Evolutionary conservation across 345 rosid genomes (phyloP).

Genomic region (Citrus medica): DNA sequence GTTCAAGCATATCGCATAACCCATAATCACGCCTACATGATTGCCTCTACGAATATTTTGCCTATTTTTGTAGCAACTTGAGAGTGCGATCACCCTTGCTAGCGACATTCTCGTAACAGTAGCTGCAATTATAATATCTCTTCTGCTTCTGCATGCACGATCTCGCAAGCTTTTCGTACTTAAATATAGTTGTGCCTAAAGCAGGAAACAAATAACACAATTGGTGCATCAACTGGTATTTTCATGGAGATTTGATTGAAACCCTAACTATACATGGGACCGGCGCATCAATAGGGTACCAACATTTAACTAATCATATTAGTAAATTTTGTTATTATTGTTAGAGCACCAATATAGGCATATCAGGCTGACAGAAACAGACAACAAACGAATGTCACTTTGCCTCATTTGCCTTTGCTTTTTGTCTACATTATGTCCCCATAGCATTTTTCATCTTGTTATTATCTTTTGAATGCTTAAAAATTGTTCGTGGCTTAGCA

Average conservation of each 20-base stretch:
- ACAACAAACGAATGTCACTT: neutral
- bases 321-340: too few relatives aligned
- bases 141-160: neutral
- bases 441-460: too few relatives aligned
- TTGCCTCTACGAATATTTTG: conserved; percentile 1
- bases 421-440: too few relatives aligned
- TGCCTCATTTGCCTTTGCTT: too few relatives aligned
- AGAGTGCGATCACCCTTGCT: neutral
- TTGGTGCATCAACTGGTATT: neutral
- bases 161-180: neutral
- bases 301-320: neutral
- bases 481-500: too few relatives aligned
- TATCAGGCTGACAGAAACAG: too few relatives aligned
- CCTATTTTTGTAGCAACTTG: neutral
- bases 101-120: neutral
- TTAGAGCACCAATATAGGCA: too few relatives aligned
- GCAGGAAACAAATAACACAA: neutral
- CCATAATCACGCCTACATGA: conserved; percentile 32
- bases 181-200: neutral
- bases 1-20: conserved; percentile 3
- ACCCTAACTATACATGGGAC: neutral
- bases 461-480: too few relatives aligned
- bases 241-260: neutral
- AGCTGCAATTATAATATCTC: neutral
- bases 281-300: neutral